These are phyloP conservation scores for Vitis rupestris DNA, from an alignment of 164 flowering plant genomes.

Conservation along the genomic window DNA sequence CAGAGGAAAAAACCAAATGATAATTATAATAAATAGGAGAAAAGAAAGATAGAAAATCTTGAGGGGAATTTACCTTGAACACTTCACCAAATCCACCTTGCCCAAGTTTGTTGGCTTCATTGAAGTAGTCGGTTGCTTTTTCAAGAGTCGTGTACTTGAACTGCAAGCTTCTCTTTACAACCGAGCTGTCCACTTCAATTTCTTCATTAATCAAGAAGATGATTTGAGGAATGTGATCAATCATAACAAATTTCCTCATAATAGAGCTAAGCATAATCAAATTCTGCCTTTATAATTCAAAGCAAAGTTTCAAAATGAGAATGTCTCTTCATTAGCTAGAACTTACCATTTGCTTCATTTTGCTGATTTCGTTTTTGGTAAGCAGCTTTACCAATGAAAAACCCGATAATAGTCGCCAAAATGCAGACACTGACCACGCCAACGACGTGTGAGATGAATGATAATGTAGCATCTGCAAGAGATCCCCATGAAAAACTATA, in stretches of 20 bases:
- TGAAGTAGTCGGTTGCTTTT: conserved; percentile 54
- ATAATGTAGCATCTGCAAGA: conserved; percentile 9
- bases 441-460: neutral
- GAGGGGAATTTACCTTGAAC: conserved; percentile 42
- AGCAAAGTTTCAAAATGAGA: neutral
- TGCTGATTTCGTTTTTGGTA: neutral
- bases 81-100: conserved; percentile 68
- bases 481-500: neutral
- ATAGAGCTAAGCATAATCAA: no score
- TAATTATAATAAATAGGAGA: neutral
- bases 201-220: conserved; percentile 2
- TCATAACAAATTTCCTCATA: neutral
- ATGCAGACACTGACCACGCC: conserved; percentile 5
- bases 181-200: conserved; percentile 5
- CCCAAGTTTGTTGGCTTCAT: conserved; percentile 45
- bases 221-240: neutral
- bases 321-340: neutral
- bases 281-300: neutral
- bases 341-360: conserved; percentile 11
- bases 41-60: neutral
- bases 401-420: conserved; percentile 24
- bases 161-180: conserved; percentile 13
- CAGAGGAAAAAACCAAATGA: neutral
- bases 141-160: conserved; percentile 61
- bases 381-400: conserved; percentile 19